Base-by-base conservation (phyloP, 2,329 filamentous ascomycete genomes). In the Trichoderma aggressivum region DNA sequence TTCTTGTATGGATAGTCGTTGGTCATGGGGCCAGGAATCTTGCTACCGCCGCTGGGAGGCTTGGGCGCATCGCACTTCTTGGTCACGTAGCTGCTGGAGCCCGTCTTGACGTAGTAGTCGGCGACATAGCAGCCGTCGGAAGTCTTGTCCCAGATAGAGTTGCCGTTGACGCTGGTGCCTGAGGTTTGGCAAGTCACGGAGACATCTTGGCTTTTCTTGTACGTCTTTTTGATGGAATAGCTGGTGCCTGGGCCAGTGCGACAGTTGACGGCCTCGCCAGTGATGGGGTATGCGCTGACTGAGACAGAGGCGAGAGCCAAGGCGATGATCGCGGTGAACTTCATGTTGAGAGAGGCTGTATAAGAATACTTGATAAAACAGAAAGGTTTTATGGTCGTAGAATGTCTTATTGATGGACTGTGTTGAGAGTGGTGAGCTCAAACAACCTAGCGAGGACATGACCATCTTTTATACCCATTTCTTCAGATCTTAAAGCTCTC, bases 1-100 rank as follows among this genome's bases (percentile, higher is more conserved):
- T 69, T 70, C 64, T 70, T 70, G 71, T 75, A 75, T 26, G 73
- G 74, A 65, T 75, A 75, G 73, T 75, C 74, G 69, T 75, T 65
- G 34, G 47, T 66, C 71, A 66, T 53, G 10, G 69, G 72, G 18
- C 73, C 72, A 50, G 39, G 60, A 39, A 63, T 63, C 60, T 63
- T 63, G 39, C 60, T 30, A 18, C 39, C 60, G 10, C 70, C 56
- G 43, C 28, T 30, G 18, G 65, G 70, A 21, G 70, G 63, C 58
- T 69, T 62, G 21, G 66, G 66, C 14, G 24, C 26, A 18, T 32
- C 39, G 39, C 66, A 69, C 43, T 69, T 69, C 55, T 62, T 59
- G 11, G 56, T 62, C n/a, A 69, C 66, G 14, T 69, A 69, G 56
- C 66, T 47, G 56, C 36, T 69, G 7, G 72, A 70, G 32, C 73